These are phyloP conservation scores for Sordariomycetes sp. DNA, from an alignment of 2,329 filamentous ascomycete genomes.

Conservation along the genomic window DNA sequence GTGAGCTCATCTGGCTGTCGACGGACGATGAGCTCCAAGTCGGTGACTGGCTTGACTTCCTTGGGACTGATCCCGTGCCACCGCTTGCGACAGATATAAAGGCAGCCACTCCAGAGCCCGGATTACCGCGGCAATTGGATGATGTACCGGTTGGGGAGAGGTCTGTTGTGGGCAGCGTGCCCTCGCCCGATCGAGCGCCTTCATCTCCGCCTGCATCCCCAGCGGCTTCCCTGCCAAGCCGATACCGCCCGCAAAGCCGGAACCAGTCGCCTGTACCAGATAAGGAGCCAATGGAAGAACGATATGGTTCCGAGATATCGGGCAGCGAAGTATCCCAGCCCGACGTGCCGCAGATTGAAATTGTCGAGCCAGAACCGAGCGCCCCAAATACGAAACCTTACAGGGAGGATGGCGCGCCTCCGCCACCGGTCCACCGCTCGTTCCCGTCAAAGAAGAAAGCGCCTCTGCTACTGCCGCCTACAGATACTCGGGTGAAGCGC, in stretches of 20 bases:
- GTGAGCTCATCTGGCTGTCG: conserved; percentile 67
- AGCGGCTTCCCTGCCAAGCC: conserved; percentile 15
- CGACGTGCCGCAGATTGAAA: background rate
- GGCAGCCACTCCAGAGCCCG: conserved; percentile 9
- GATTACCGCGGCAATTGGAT: conserved; percentile 7
- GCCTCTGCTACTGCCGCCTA: conserved; percentile 7
- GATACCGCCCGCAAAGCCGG: conserved; percentile 17
- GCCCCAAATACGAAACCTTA: conserved; percentile 15
- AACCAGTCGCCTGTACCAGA: background rate
- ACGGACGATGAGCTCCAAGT: conserved; percentile 67
- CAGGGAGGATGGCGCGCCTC: conserved; percentile 41
- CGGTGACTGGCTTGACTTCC: conserved; percentile 75
- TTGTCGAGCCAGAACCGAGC: conserved; percentile 14
- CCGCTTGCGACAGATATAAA: conserved; percentile 23
- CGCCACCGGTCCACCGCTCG: conserved; percentile 38
- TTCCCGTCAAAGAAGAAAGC: conserved; percentile 22
- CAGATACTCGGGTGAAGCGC: conserved; percentile 5
- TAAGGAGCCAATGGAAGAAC: background rate
- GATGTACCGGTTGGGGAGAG: conserved; percentile 18
- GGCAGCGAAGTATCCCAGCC: background rate
- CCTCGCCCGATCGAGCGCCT: background rate
- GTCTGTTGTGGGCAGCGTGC: background rate
- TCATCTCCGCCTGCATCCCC: conserved; percentile 9
- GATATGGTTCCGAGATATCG: background rate
- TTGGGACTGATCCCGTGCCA: conserved; percentile 40